phyloP scores from a whole-genome alignment of 495 filamentous ascomycete genomes.

The Sporormia fimetaria region DNA sequence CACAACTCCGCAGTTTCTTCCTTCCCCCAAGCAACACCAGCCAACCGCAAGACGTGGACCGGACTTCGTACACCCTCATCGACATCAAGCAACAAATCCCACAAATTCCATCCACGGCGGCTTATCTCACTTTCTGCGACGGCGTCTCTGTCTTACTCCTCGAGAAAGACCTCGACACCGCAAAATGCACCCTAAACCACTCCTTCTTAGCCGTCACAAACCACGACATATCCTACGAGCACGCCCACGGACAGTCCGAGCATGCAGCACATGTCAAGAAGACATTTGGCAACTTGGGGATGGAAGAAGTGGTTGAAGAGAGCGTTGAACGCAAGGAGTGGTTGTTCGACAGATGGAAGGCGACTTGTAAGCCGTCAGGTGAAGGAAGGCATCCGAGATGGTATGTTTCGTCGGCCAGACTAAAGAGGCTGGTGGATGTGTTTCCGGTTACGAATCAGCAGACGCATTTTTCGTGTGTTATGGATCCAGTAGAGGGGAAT shows the following conservation, averaged over 20 bases:
- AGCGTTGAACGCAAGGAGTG: constrained; percentile 15
- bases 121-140: constrained; percentile 48
- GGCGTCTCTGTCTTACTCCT: constrained; percentile 37
- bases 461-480: constrained; percentile 43
- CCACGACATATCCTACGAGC: constrained; percentile 36
- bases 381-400: constrained; percentile 1
- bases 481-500: constrained; percentile 40
- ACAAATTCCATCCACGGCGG: constrained; percentile 38
- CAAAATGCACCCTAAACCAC: constrained; percentile 31
- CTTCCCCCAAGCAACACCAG: constrained; percentile 25
- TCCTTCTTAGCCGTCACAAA: constrained; percentile 50
- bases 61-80: background rate
- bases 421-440: constrained; percentile 37
- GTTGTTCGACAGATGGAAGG: constrained; percentile 15
- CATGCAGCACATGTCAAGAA: constrained; percentile 26
- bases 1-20: constrained; percentile 39
- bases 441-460: constrained; percentile 42
- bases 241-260: constrained; percentile 9
- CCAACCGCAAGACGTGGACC: background rate
- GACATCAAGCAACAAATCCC: constrained; percentile 31
- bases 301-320: constrained; percentile 22
- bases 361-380: constrained; percentile 1
- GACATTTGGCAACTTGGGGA: constrained; percentile 3
- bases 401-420: constrained; percentile 26
- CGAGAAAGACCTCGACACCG: constrained; percentile 47